These are phyloP conservation scores for Sclerotinia glacialis DNA, from an alignment of 2,329 filamentous ascomycete genomes.

Conservation along the genomic window DNA sequence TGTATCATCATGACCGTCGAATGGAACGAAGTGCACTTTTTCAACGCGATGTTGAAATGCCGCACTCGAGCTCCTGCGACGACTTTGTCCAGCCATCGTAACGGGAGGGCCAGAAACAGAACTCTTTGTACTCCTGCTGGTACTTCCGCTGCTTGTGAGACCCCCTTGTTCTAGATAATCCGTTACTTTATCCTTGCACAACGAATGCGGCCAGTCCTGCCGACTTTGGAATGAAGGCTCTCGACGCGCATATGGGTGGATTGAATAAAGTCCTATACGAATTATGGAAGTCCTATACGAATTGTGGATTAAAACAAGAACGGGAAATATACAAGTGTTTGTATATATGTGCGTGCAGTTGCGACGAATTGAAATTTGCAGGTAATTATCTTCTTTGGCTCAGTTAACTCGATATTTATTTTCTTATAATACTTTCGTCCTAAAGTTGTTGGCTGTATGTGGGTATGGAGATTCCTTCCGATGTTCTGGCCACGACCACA, in stretches of 20 bases:
- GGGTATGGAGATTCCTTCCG: conserved; percentile 4
- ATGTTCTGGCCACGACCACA: conserved; percentile 17
- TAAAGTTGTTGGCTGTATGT: neutral
- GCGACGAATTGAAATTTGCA: conserved; percentile 1
- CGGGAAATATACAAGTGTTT: neutral
- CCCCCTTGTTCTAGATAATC: conserved; percentile 15
- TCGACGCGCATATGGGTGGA: conserved; percentile 19
- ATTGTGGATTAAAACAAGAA: neutral
- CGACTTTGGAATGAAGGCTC: conserved; percentile 13
- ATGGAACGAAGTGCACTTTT: conserved; percentile 14
- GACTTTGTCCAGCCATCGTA: conserved; percentile 20
- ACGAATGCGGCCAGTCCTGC: conserved; percentile 21
- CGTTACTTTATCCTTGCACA: conserved; percentile 19
- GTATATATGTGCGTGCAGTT: neutral
- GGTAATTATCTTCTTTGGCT: neutral
- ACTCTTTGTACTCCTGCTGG: conserved; percentile 17
- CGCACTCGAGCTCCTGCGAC: conserved; percentile 22
- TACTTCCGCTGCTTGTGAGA: conserved; percentile 5
- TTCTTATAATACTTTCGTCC: neutral
- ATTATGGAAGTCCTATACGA: neutral
- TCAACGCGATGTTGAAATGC: conserved; percentile 17
- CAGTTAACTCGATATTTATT: conserved; percentile 2
- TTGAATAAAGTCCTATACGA: conserved; percentile 17
- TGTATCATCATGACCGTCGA: conserved; percentile 32
- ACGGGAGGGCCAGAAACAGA: conserved; percentile 1